phyloP scores from a whole-genome alignment of 2,329 filamentous ascomycete genomes.

The Penicillium janthinellum region DNA sequence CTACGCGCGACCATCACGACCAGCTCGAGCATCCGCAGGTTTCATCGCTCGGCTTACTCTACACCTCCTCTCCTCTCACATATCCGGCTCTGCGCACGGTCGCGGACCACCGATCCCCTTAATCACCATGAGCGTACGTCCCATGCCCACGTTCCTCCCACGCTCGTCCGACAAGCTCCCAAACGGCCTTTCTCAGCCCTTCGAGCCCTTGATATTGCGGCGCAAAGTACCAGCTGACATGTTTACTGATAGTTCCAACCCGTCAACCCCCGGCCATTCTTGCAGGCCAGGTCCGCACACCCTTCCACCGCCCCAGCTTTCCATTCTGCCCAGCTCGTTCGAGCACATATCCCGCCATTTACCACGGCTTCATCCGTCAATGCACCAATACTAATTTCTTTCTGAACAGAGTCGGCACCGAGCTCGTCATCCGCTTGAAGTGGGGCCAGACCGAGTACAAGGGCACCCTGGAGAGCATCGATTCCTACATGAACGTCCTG shows the following conservation, averaged over 20 bases:
- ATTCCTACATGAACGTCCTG: constrained; percentile 99
- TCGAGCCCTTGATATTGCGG: neutral
- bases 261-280: constrained; percentile 93
- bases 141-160: constrained; percentile 2
- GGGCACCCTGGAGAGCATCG: constrained; percentile 85
- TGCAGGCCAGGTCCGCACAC: constrained; percentile 77
- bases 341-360: neutral
- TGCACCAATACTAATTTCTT: neutral
- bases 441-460: constrained; percentile 99
- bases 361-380: neutral
- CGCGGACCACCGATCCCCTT: constrained; percentile 5
- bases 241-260: constrained; percentile 70
- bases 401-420: constrained; percentile 72
- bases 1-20: constrained; percentile 20
- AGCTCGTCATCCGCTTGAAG: constrained; percentile 90
- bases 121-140: constrained; percentile 39
- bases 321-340: neutral
- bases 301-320: constrained; percentile 3
- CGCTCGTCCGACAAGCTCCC: constrained; percentile 12
- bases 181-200: neutral
- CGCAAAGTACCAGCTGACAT: constrained; percentile 11
- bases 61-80: neutral
- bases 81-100: neutral
- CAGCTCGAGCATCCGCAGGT: constrained; percentile 10
- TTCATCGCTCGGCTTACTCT: constrained; percentile 2